phyloP scores from a whole-genome alignment of 1,284 basidiomycete species.

The Sporisorium reilianum region DNA sequence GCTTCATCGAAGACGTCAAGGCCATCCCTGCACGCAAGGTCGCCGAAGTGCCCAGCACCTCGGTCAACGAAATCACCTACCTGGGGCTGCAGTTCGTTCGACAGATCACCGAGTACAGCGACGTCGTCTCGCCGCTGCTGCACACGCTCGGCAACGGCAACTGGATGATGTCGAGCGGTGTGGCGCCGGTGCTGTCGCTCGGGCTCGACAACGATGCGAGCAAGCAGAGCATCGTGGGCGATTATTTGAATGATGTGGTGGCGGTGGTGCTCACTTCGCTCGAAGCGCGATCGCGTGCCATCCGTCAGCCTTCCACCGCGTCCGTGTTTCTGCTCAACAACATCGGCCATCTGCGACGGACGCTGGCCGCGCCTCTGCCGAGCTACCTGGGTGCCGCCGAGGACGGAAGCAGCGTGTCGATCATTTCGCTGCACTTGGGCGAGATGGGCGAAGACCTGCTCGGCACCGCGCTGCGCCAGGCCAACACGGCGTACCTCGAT shows the following conservation, averaged over 20 bases:
- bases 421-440: slow-evolving; percentile 46
- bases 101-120: slow-evolving; percentile 58
- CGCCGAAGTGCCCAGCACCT: slow-evolving; percentile 57
- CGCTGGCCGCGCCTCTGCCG: slow-evolving; percentile 33
- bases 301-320: slow-evolving; percentile 58
- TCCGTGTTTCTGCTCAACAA: slow-evolving; percentile 65
- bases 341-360: slow-evolving; percentile 52
- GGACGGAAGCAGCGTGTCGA: slow-evolving; percentile 27
- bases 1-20: slow-evolving; percentile 66
- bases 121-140: slow-evolving; percentile 58
- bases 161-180: slow-evolving; percentile 62
- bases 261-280: slow-evolving; percentile 54
- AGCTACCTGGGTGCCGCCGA: slow-evolving; percentile 29
- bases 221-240: slow-evolving; percentile 48
- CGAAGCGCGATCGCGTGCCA: slow-evolving; percentile 55
- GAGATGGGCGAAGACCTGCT: slow-evolving; percentile 58
- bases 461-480: slow-evolving; percentile 48
- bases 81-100: slow-evolving; percentile 58
- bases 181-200: slow-evolving; percentile 56
- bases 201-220: slow-evolving; percentile 48
- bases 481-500: slow-evolving; percentile 60
- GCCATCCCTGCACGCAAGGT: slow-evolving; percentile 60
- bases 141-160: slow-evolving; percentile 59
- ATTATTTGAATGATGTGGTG: slow-evolving; percentile 59
- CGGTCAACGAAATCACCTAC: slow-evolving; percentile 66